phyloP scores from a whole-genome alignment of 2,329 filamentous ascomycete genomes.

The Sporothrix phasma region DNA sequence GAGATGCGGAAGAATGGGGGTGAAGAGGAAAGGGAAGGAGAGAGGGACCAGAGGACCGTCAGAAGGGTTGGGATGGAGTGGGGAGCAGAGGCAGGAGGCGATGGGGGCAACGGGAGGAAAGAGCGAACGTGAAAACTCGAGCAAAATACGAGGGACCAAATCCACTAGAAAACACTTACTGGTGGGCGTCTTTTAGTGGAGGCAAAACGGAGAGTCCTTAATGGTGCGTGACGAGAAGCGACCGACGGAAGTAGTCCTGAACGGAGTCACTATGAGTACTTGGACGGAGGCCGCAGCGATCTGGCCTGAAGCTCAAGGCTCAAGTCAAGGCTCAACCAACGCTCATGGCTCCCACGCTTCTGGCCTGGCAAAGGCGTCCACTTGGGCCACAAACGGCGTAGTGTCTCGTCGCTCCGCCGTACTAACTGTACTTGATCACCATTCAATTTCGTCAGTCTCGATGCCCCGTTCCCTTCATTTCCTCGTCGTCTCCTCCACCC shows the following conservation, averaged over 20 bases:
- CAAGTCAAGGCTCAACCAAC: no score
- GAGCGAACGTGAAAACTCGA: background rate
- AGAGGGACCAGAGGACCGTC: background rate
- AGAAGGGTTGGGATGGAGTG: slow-evolving; percentile 22
- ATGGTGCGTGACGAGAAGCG: slow-evolving; percentile 3
- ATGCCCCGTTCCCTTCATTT: no score
- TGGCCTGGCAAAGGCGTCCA: background rate
- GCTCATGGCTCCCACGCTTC: background rate
- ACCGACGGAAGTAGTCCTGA: background rate
- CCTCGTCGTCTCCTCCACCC: no score
- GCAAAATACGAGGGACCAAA: background rate
- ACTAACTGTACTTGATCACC: background rate
- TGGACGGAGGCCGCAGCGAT: no score
- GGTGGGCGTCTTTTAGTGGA: background rate
- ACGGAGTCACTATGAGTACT: no score
- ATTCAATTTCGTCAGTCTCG: background rate
- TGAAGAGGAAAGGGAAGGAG: background rate
- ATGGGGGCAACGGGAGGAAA: slow-evolving; percentile 2
- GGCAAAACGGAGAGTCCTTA: slow-evolving; percentile 13
- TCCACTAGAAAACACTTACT: slow-evolving; percentile 9
- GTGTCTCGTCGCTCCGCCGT: background rate
- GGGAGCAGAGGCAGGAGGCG: slow-evolving; percentile 1
- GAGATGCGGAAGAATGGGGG: background rate
- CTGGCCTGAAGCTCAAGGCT: background rate
- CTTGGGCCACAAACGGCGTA: background rate